Evolutionary conservation across 345 rosid genomes (phyloP).

Genomic region (Salix viminalis): DNA sequence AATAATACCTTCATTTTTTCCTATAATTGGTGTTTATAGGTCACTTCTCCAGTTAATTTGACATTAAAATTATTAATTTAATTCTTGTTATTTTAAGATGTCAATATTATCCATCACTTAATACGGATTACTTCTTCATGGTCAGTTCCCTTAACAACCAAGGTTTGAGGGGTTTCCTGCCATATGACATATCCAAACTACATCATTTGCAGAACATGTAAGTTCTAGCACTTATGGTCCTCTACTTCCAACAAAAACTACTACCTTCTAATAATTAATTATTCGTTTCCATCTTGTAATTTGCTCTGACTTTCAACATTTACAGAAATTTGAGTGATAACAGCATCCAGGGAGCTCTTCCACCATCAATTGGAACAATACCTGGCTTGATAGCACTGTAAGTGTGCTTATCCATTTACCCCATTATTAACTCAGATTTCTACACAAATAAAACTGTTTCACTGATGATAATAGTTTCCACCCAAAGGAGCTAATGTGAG

Average conservation of each 20-base stretch:
- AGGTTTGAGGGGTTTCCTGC: constrained; percentile 81
- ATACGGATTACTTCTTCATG: constrained; percentile 12
- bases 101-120: neutral
- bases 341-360: constrained; percentile 69
- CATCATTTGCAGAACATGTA: constrained; percentile 83
- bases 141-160: constrained; percentile 83
- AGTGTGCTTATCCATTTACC: constrained; percentile 31
- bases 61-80: neutral
- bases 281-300: neutral
- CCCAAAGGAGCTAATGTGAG: neutral
- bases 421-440: neutral
- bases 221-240: constrained; percentile 19
- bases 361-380: constrained; percentile 66
- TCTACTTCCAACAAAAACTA: neutral
- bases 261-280: neutral
- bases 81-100: neutral
- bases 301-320: neutral
- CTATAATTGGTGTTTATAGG: neutral
- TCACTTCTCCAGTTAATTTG: neutral
- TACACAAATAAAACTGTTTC: neutral
- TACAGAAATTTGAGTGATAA: constrained; percentile 85
- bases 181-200: constrained; percentile 62
- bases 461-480: neutral
- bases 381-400: constrained; percentile 67
- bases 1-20: neutral